Evolutionary conservation across 352 stramenopile genomes (phyloP).

Genomic region (Phytophthora macrochlamydospora): DNA sequence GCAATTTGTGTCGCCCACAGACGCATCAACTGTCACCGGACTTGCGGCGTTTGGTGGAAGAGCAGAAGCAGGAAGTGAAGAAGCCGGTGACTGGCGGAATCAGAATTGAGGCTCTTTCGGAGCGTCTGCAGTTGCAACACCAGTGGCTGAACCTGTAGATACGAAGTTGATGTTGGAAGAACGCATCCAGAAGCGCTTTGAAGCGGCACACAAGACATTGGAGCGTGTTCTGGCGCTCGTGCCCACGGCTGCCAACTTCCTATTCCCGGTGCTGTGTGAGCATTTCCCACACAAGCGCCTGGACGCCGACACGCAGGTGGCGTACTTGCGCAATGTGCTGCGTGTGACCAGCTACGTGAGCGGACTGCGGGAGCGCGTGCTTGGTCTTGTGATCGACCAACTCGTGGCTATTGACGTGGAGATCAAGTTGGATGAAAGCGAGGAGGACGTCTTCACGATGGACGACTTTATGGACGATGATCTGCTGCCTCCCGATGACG

Average conservation of each 20-base stretch:
- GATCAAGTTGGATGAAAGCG: conserved; percentile 88
- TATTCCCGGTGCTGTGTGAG: conserved; percentile 80
- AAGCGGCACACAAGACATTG: conserved; percentile 64
- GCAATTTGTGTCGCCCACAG: conserved; percentile 66
- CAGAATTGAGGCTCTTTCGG: conserved; percentile 52
- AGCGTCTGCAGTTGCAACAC: conserved; percentile 3
- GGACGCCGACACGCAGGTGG: conserved; percentile 66
- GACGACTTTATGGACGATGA: conserved; percentile 85
- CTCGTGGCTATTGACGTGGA: conserved; percentile 89
- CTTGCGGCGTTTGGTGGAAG: conserved; percentile 20
- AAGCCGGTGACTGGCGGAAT: conserved; percentile 29
- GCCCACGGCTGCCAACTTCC: conserved; percentile 74
- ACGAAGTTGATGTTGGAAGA: conserved; percentile 44
- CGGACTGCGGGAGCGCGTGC: conserved; percentile 80
- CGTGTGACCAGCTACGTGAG: conserved; percentile 69
- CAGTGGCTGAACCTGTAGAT: conserved; percentile 13
- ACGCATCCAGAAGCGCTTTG: conserved; percentile 60
- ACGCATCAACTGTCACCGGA: conserved; percentile 47
- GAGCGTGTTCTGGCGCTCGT: conserved; percentile 72
- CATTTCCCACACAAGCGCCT: conserved; percentile 87
- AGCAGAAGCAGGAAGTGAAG: conserved; percentile 8
- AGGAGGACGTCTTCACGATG: conserved; percentile 86
- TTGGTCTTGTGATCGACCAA: conserved; percentile 84
- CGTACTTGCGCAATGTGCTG: conserved; percentile 77
- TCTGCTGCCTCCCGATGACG: conserved; percentile 57